Conservation (phyloP, 306 rosid genomes). For the Gastrolobium villosum region DNA sequence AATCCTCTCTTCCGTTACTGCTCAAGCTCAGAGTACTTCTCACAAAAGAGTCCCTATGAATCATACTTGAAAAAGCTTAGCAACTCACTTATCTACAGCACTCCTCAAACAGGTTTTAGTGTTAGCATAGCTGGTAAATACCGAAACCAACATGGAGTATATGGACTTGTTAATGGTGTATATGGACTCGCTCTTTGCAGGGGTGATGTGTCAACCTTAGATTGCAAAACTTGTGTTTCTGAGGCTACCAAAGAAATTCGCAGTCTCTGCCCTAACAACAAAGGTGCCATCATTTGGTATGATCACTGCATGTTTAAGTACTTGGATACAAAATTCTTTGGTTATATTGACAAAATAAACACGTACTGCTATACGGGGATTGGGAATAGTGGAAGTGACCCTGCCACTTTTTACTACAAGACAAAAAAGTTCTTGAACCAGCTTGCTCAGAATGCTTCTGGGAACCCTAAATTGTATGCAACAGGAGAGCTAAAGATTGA, state of each 20-base stretch:
- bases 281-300: conserved; percentile 48
- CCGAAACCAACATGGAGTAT: conserved; percentile 1
- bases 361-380: background rate
- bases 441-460: conserved; percentile 16
- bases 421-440: conserved; percentile 27
- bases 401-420: conserved; percentile 25
- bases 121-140: conserved; percentile 35
- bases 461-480: conserved; percentile 8
- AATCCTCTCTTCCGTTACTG: conserved; percentile 60
- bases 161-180: conserved; percentile 31
- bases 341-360: conserved; percentile 38
- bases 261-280: conserved; percentile 39
- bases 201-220: conserved; percentile 41
- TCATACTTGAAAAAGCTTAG: conserved; percentile 29
- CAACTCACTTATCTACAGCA: conserved; percentile 19
- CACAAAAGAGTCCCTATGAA: conserved; percentile 31
- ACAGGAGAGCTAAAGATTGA: conserved; percentile 30
- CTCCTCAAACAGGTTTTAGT: conserved; percentile 47
- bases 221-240: conserved; percentile 47
- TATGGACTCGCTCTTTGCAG: conserved; percentile 51
- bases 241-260: conserved; percentile 41
- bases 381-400: conserved; percentile 8
- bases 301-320: conserved; percentile 49
- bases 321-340: conserved; percentile 46
- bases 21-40: conserved; percentile 56